Evolutionary conservation across 1,284 basidiomycete genomes (phyloP).

Genomic region (Ganoderma resinaceum): DNA sequence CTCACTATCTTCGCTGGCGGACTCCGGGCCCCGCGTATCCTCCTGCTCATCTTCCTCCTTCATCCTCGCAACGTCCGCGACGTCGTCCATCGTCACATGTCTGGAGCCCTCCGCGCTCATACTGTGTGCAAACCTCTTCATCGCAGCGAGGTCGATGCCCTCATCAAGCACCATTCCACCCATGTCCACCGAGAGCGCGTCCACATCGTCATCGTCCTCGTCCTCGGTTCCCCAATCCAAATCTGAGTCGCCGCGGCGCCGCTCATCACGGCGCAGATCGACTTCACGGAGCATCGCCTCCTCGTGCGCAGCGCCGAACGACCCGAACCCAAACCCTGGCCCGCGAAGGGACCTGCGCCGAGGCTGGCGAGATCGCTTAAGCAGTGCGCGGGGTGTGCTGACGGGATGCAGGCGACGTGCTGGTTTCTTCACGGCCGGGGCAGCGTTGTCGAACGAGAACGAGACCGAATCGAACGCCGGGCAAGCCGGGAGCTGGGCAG

Average conservation of each 20-base stretch:
- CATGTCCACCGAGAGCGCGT: conserved; percentile 45
- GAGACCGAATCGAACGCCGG: conserved; percentile 30
- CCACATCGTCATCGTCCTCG: conserved; percentile 49
- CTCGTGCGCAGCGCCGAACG: conserved; percentile 62
- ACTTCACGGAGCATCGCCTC: conserved; percentile 56
- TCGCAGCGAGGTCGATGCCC: conserved; percentile 53
- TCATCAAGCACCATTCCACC: conserved; percentile 68
- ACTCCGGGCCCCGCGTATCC: conserved; percentile 26
- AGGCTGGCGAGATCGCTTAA: conserved; percentile 31
- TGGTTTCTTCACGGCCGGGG: conserved; percentile 21
- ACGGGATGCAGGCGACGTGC: conserved; percentile 33
- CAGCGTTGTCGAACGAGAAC: conserved; percentile 28
- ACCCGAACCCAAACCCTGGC: conserved; percentile 58
- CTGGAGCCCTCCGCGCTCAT: conserved; percentile 55
- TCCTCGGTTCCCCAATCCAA: conserved; percentile 76
- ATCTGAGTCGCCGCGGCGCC: conserved; percentile 71
- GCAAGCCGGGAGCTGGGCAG: conserved; percentile 17
- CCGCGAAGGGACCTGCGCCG: conserved; percentile 41
- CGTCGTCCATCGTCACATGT: conserved; percentile 71
- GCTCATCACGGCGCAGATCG: conserved; percentile 55
- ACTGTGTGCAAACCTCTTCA: conserved; percentile 62
- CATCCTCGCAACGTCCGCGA: conserved; percentile 62
- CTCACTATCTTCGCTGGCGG: conserved; percentile 56
- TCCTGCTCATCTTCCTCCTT: conserved; percentile 59
- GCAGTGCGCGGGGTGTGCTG: conserved; percentile 33